Evolutionary conservation across 179 eudicot genomes (phyloP).

Genomic region (Corrigiola litoralis): DNA sequence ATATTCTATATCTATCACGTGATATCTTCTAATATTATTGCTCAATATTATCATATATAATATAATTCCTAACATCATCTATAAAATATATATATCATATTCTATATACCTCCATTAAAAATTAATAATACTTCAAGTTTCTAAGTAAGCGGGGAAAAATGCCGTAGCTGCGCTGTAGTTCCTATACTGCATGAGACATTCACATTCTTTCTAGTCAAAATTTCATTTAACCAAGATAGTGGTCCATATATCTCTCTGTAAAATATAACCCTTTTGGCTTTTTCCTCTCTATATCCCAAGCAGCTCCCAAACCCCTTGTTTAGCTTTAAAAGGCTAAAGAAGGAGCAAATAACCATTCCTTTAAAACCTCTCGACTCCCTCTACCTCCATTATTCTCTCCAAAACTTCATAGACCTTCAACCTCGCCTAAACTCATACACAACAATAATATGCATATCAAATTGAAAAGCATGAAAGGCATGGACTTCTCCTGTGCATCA

Average conservation of each 20-base stretch:
- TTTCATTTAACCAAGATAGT: slow-evolving; percentile 7
- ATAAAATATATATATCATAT: no score
- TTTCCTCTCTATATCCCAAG: neutral
- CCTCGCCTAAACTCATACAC: neutral
- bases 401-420: neutral
- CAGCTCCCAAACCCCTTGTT: neutral
- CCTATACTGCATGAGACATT: no score
- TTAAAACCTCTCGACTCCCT: neutral
- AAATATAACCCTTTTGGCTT: no score
- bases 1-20: no score
- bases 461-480: slow-evolving; percentile 44
- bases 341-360: slow-evolving; percentile 3
- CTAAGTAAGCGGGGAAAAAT: no score
- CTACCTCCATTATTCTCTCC: neutral
- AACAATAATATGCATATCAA: slow-evolving; percentile 20
- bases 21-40: no score
- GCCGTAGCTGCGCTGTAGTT: no score
- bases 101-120: no score
- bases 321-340: slow-evolving; percentile 10
- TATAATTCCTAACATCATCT: no score
- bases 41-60: no score
- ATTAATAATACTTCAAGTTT: no score
- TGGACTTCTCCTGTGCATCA: slow-evolving; percentile 70
- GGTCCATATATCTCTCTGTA: slow-evolving; percentile 9
- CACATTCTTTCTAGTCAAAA: slow-evolving; percentile 7